phyloP scores from a whole-genome alignment of 768 basidiomycete species.

The Porphyrellus cyaneotinctus region DNA sequence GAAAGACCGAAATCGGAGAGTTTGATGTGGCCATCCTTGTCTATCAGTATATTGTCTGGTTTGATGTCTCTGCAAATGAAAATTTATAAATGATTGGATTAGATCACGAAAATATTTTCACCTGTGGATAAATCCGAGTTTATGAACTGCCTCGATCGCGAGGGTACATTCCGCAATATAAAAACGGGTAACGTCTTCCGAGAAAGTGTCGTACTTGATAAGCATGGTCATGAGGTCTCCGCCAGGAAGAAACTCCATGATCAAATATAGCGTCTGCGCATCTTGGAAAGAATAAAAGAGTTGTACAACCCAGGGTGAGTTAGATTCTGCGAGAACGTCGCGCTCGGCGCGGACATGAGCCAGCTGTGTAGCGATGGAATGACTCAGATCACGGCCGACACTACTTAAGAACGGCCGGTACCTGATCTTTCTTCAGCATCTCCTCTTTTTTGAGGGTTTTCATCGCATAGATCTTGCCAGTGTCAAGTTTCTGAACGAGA shows the following conservation, averaged over 20 bases:
- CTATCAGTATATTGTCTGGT: slow-evolving; percentile 90
- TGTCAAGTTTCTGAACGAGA: slow-evolving; percentile 93
- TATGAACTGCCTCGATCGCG: slow-evolving; percentile 96
- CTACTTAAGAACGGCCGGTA: slow-evolving; percentile 29
- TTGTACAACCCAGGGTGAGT: slow-evolving; percentile 95
- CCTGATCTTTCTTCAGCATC: slow-evolving; percentile 99
- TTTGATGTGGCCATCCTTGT: slow-evolving; percentile 95
- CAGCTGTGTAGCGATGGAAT: slow-evolving; percentile 46
- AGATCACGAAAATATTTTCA: slow-evolving; percentile 23
- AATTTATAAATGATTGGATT: neutral
- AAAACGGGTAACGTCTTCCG: slow-evolving; percentile 95
- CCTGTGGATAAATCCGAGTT: slow-evolving; percentile 97
- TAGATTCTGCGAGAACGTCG: slow-evolving; percentile 92
- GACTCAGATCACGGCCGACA: slow-evolving; percentile 5
- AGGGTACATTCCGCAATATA: slow-evolving; percentile 99
- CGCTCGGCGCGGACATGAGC: slow-evolving; percentile 98
- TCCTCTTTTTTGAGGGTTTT: slow-evolving; percentile 96
- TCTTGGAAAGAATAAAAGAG: slow-evolving; percentile 99
- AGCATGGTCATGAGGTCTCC: slow-evolving; percentile 99
- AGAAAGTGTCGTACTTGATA: slow-evolving; percentile 99
- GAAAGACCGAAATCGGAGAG: slow-evolving; percentile 98
- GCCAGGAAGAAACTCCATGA: slow-evolving; percentile 99
- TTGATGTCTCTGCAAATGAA: slow-evolving; percentile 80
- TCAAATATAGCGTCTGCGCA: slow-evolving; percentile 83
- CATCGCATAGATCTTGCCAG: slow-evolving; percentile 99